Percentiles rank a stretch among this genome's conserved stretches.
Evolutionary conservation across 768 basidiomycete species (phyloP).

Genomic region (Filobasidium wieringae): DNA sequence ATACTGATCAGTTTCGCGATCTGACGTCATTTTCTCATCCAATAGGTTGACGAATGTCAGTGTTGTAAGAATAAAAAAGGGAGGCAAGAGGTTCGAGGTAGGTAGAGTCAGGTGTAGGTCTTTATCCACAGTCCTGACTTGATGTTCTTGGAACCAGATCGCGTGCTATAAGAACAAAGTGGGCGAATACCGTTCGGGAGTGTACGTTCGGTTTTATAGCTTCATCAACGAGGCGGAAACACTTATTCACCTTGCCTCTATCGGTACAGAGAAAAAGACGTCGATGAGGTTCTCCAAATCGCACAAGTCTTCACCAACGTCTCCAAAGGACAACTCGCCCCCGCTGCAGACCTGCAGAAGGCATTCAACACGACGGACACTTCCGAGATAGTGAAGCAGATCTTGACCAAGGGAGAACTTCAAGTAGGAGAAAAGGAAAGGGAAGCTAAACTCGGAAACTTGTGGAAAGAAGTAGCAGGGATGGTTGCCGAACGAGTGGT

Average conservation of each 20-base stretch:
- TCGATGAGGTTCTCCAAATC: constrained; percentile 94
- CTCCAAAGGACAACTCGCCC: constrained; percentile 87
- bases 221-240: background rate
- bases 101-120: constrained; percentile 12
- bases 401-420: constrained; percentile 87
- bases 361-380: constrained; percentile 70
- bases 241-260: background rate
- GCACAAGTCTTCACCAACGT: constrained; percentile 92
- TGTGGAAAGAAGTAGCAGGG: constrained; percentile 82
- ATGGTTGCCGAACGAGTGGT: constrained; percentile 92
- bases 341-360: constrained; percentile 78
- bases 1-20: too few relatives aligned
- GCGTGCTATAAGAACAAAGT: constrained; percentile 99
- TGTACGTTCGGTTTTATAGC: constrained; percentile 47
- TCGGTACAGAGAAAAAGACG: constrained; percentile 61
- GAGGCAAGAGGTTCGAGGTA: constrained; percentile 94
- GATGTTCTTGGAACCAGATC: constrained; percentile 47
- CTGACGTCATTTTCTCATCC: constrained; percentile 3
- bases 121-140: background rate
- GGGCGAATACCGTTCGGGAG: constrained; percentile 85
- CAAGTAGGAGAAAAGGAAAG: constrained; percentile 97
- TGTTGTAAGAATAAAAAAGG: constrained; percentile 89
- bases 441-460: constrained; percentile 68
- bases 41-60: constrained; percentile 89
- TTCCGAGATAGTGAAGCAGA: constrained; percentile 71